These are phyloP conservation scores for Hypoxylon crocopeplum DNA, from an alignment of 495 filamentous ascomycete genomes.

Conservation along the genomic window DNA sequence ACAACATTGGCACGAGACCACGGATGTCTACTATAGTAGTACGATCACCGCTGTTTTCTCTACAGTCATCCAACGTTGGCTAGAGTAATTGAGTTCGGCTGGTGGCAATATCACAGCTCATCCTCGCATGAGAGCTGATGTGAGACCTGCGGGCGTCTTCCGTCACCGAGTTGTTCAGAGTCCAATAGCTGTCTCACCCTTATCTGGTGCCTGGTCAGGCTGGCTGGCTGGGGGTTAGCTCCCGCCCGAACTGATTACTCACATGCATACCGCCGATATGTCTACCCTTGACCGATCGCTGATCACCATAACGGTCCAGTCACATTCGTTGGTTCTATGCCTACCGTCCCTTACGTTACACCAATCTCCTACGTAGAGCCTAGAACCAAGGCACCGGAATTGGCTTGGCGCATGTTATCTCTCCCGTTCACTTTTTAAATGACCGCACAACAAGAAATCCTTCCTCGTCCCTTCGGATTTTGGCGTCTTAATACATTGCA, in stretches of 20 bases:
- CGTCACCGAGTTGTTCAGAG: background rate
- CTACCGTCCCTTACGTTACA: slow-evolving; percentile 7
- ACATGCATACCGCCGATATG: slow-evolving; percentile 11
- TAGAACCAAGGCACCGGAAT: slow-evolving; percentile 32
- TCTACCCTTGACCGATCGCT: slow-evolving; percentile 15
- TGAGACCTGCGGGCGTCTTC: slow-evolving; percentile 13
- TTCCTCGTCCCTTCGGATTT: slow-evolving; percentile 1
- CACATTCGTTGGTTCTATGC: slow-evolving; percentile 1
- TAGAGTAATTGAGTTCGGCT: no score
- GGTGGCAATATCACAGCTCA: background rate
- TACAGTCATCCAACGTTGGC: no score
- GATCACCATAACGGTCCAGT: slow-evolving; percentile 14
- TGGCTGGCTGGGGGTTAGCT: background rate
- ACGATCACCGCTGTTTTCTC: no score
- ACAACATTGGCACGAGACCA: no score
- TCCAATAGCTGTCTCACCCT: slow-evolving; percentile 1
- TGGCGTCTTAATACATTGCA: slow-evolving; percentile 15
- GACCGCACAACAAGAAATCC: slow-evolving; percentile 8
- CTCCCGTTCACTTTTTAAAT: slow-evolving; percentile 10
- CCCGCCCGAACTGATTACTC: slow-evolving; percentile 8
- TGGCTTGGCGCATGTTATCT: slow-evolving; percentile 29
- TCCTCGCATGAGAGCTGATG: slow-evolving; percentile 10
- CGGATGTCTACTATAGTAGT: no score
- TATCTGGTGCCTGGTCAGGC: slow-evolving; percentile 11
- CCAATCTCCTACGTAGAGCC: background rate